Base-by-base conservation (phyloP, 2,329 filamentous ascomycete species). In the Penicillium sp. region DNA sequence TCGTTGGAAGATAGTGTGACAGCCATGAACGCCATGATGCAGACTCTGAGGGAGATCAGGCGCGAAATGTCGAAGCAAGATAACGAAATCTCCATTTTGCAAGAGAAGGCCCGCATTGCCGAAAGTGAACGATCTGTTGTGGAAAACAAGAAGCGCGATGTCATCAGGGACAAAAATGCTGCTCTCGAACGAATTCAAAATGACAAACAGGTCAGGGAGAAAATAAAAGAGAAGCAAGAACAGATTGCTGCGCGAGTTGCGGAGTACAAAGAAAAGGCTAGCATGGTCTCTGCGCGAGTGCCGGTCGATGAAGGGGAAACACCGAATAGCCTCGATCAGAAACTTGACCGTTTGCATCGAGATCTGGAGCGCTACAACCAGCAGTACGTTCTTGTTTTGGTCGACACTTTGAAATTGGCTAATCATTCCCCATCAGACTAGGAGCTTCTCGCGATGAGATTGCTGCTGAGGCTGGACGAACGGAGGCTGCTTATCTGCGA, bases 391-490 rank as follows among this genome's bases (percentile, higher is more conserved):
- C 35, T 21, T 30, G 16, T 30, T 13, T 32, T 23, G 20, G 10
- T 17, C 11, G 2, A 15, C 11, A 2, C 31, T 33, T 19, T 34
- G 30, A 10, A 13, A 7, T 25, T 28, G 31, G 39, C 58, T 69
- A 46, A 70, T 40, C 17, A 36, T n/a, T n/a, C n/a, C n/a, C 16
- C 13, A 15, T 30, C 48, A 72, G 71, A 46, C 66, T 81, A 31
- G 84, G 86, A 16, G 82, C 77, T 36, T 73, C 77, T 14, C 80
- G 85, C 36, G 72, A 84, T 46, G 70, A 87, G 53, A 83, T 88
- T 33, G 74, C 76, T 37, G 70, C 75, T 4, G 65, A 67, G 30
- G 68, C 67, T 20, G 46, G 53, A 11, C 61, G 58, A 46, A 60
- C 67, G n/a, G 56, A 61, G 10, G 56, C 59, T 23, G 63, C 55